Conservation (phyloP, 306 rosid species). For the Ceratonia siliqua region DNA sequence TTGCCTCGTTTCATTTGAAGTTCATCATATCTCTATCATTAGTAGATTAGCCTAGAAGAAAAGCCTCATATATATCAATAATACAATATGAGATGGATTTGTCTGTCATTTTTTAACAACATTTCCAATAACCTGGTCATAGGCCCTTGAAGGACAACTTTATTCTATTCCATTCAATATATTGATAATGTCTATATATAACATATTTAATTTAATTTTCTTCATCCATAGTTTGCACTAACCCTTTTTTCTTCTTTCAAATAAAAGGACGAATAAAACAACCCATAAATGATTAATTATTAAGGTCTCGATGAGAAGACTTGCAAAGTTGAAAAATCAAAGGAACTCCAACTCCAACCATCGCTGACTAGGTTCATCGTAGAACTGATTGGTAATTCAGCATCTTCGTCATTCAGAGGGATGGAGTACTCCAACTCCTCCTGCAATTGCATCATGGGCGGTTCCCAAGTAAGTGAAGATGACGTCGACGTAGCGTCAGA, state of each 20-base stretch:
- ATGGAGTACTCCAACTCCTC: conserved; percentile 45
- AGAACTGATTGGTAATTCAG: conserved; percentile 30
- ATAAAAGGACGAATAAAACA: conserved; percentile 29
- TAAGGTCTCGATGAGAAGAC: conserved; percentile 52
- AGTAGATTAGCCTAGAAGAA: conserved; percentile 8
- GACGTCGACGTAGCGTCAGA: conserved; percentile 28
- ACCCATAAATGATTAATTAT: not conserved
- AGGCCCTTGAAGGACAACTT: conserved; percentile 23
- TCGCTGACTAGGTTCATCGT: conserved; percentile 34
- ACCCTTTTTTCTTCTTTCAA: conserved; percentile 13
- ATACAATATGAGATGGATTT: not conserved
- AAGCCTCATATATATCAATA: not conserved
- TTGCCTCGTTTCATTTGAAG: not conserved
- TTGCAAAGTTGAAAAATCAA: conserved; percentile 57
- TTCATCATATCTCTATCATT: not conserved
- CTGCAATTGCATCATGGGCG: conserved; percentile 36
- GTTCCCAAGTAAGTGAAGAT: conserved; percentile 40
- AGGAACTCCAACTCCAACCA: conserved; percentile 65
- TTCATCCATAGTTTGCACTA: not conserved
- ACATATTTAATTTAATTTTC: not conserved
- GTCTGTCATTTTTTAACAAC: not conserved
- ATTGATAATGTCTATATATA: conserved; percentile 21
- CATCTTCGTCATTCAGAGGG: conserved; percentile 30
- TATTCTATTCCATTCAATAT: conserved; percentile 28
- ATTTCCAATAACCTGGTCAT: not conserved